Conservation (phyloP, 306 rosid species). For the Ochetophila trinervis region DNA sequence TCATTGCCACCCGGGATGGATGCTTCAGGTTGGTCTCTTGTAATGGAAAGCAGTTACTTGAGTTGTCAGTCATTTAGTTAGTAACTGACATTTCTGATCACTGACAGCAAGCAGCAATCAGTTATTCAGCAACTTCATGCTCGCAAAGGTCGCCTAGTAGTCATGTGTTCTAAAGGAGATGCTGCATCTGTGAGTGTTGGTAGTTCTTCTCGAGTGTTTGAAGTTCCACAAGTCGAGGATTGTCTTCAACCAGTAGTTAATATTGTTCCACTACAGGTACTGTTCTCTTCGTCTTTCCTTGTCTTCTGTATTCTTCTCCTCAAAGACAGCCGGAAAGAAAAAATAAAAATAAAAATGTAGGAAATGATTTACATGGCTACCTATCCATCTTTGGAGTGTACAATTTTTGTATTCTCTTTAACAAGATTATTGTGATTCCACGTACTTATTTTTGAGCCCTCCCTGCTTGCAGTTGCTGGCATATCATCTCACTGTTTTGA, state of each 20-base stretch:
- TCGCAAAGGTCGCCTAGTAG: conserved; percentile 90
- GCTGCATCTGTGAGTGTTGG: conserved; percentile 60
- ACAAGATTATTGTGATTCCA: background rate
- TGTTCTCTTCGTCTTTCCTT: background rate
- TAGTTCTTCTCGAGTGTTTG: conserved; percentile 68
- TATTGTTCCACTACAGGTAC: conserved; percentile 85
- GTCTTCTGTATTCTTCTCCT: background rate
- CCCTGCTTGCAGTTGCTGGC: conserved; percentile 75
- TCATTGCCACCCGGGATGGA: conserved; percentile 87
- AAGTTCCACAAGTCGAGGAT: conserved; percentile 90
- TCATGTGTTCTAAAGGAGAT: conserved; percentile 91
- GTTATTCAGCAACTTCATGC: conserved; percentile 98
- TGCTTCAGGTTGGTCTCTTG: conserved; percentile 81
- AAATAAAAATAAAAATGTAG: too few species aligned
- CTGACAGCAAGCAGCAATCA: conserved; percentile 94
- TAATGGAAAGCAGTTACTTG: conserved; percentile 10
- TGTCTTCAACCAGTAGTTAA: conserved; percentile 98
- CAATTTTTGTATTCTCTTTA: background rate
- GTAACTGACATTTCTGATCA: conserved; percentile 24
- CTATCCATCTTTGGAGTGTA: too few species aligned
- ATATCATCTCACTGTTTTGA: conserved; percentile 91
- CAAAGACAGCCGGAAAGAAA: background rate
- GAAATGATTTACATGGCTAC: too few species aligned
- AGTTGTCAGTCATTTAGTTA: conserved; percentile 24
- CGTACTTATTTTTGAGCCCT: background rate